A percentile compares a stretch with the other conserved stretches of the same genome.
Conservation (phyloP, 2,329 filamentous ascomycete genomes). For the Calonectria montana region DNA sequence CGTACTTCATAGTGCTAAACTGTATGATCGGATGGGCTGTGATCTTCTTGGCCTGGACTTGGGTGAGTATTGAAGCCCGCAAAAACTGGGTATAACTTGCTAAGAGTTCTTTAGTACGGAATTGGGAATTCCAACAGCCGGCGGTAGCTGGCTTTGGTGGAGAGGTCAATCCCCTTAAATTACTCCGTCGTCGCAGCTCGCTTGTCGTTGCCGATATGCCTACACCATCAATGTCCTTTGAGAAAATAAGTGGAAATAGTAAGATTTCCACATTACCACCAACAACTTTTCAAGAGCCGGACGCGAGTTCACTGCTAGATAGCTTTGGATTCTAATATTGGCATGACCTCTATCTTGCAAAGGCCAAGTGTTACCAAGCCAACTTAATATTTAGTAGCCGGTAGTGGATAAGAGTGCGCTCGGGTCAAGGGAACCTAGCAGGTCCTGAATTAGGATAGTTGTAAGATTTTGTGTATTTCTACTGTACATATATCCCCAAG, state of each 20-base stretch:
- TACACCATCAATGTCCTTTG: slow-evolving; percentile 52
- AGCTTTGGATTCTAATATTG: slow-evolving; percentile 85
- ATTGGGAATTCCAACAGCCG: slow-evolving; percentile 82
- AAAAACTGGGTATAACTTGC: not conserved
- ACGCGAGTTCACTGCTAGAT: slow-evolving; percentile 87
- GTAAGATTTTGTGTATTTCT: slow-evolving; percentile 10
- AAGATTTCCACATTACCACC: slow-evolving; percentile 68
- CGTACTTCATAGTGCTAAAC: slow-evolving; percentile 83
- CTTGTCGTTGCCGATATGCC: slow-evolving; percentile 83
- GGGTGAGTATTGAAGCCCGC: slow-evolving; percentile 59
- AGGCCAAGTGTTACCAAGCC: not conserved
- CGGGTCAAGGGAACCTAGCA: not conserved
- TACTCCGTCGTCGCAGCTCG: slow-evolving; percentile 78
- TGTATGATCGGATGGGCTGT: slow-evolving; percentile 93
- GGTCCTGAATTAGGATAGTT: not conserved
- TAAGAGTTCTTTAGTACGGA: slow-evolving; percentile 66
- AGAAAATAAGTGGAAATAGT: slow-evolving; percentile 52
- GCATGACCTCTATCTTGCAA: not conserved
- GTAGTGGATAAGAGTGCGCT: not conserved
- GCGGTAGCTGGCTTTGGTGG: slow-evolving; percentile 52
- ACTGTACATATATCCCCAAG: not conserved
- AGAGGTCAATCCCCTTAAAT: slow-evolving; percentile 72
- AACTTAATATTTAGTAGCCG: not conserved
- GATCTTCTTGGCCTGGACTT: slow-evolving; percentile 89
- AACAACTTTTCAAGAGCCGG: slow-evolving; percentile 92